Base-by-base conservation (phyloP, 1,139 yeast species). In the Geotrichum reessii region DNA sequence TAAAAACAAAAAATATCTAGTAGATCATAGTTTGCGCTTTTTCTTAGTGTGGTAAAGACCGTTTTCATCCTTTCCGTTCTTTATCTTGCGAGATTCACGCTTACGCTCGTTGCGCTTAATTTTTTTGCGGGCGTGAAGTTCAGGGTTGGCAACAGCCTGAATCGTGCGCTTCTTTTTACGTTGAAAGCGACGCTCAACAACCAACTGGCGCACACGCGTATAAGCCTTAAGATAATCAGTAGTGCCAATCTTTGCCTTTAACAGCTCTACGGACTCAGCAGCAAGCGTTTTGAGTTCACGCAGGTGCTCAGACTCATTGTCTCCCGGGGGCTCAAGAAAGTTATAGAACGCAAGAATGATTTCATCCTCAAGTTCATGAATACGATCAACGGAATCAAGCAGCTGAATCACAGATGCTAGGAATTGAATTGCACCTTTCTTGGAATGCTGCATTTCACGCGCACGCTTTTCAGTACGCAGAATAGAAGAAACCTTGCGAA, bases 101-200 rank as follows among this genome's bases (percentile, higher is more conserved):
- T 82, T 81, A 66, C 86, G 81, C 55, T 79, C 82, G 73, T 91
- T 96, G 71, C 87, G 88, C 73, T 79, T 85, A 66, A 88, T 70
- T 73, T 87, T 89, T 71, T 87, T 82, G 67, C 80, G 81, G 3
- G 97, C 95, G 25, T 89, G 85, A 50, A 81, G 73, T 22, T 87
- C 96, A 0, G 99, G 99, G 4, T 88, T 87, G 14, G 80, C 80
- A 3, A 92, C 79, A 1, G 92, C 89, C 71, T 89, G 75, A 63
- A 87, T 85, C 0, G 96, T 87, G 60, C 92, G 79, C 69, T 85
- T 86, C 0, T 87, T 81, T 68, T 78, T 84, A 73, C 98, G 83
- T 55, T 89, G 95, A 62, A 80, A 80, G 67, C 98, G 82, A 71
- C 90, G 80, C 33, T 77, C 76, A 49, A 74, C 74, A 22, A 92